phyloP scores from a whole-genome alignment of 1,284 basidiomycete genomes.

The Exobasidium rhododendri region DNA sequence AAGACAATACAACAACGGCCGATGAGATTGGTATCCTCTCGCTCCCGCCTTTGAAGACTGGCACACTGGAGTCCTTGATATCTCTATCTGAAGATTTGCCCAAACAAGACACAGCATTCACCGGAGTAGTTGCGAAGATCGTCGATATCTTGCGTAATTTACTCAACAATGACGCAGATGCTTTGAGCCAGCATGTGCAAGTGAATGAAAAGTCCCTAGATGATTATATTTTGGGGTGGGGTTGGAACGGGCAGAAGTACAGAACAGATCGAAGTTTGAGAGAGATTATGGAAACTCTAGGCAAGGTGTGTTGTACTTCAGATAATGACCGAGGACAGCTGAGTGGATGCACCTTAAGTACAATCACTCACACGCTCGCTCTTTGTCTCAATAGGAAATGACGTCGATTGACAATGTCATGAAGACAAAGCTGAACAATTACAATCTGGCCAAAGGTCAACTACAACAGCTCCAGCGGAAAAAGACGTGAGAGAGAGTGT shows the following conservation, averaged over 20 bases:
- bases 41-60: slow-evolving; percentile 66
- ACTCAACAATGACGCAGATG: slow-evolving; percentile 79
- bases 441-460: slow-evolving; percentile 90
- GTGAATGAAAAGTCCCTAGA: slow-evolving; percentile 80
- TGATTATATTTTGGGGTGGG: slow-evolving; percentile 67
- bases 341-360: no score
- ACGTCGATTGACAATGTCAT: slow-evolving; percentile 57
- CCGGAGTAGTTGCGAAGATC: slow-evolving; percentile 79
- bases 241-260: slow-evolving; percentile 85
- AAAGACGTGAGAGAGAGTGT: slow-evolving; percentile 64
- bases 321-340: background rate
- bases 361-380: background rate
- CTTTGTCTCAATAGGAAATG: no score
- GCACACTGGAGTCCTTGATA: slow-evolving; percentile 86
- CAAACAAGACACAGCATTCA: slow-evolving; percentile 87
- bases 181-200: slow-evolving; percentile 75
- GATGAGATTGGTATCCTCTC: slow-evolving; percentile 42
- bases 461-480: slow-evolving; percentile 91
- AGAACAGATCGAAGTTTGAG: slow-evolving; percentile 72
- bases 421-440: slow-evolving; percentile 77
- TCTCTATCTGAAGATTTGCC: slow-evolving; percentile 86
- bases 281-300: slow-evolving; percentile 76
- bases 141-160: slow-evolving; percentile 90
- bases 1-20: slow-evolving; percentile 37
- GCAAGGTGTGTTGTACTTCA: slow-evolving; percentile 63